Evolutionary conservation across 2,329 filamentous ascomycete genomes (phyloP), one percentile per base, ranked within the genome.

Genomic region (Monilinia laxa): DNA sequence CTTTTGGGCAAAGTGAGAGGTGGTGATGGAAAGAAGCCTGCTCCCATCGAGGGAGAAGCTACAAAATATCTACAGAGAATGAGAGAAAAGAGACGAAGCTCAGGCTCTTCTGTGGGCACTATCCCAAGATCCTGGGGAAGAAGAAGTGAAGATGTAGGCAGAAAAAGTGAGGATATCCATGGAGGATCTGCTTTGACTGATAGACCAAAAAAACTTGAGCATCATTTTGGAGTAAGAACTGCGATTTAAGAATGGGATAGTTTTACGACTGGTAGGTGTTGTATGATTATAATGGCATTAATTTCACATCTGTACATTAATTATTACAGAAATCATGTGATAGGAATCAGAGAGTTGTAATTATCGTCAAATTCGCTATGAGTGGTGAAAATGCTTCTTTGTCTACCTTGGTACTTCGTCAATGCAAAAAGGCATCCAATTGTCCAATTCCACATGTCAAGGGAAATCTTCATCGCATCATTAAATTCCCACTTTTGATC

Each of bases 51-150:
- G 25, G 64, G 64, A 12, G 64, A 65, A 35, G 64, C 64, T n/a
- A 65, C 64, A 16, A 65, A 31, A 31, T 65, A 65, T 53, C 12
- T 65, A 45, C 45, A 51, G 6, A 65, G 47, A 18, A 52, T 60
- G 55, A 53, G 23, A 23, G 55, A 65, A 35, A 53, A 59, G 47
- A 60, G 56, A n/a, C 56, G 56, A 31, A 62, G 64, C 40, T 59
- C 63, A 38, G 42, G 20, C 9, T 49, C 54, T 23, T 59, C 42
- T 38, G n/a, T 18, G 16, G 31, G 42, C n/a, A 52, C 40, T 11
- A 31, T 16, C 12, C 18, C 49, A 7, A 28, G 20, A 23, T 53
- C 55, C 12, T 60, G 64, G 47, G 55, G 47, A 6, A 63, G 23
- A 16, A 40, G n/a, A 35, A 63, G 23, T n/a, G 35, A 40, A 23